Evolutionary conservation across 257 asterid species (phyloP).

Genomic region (Solanum arcanum): DNA sequence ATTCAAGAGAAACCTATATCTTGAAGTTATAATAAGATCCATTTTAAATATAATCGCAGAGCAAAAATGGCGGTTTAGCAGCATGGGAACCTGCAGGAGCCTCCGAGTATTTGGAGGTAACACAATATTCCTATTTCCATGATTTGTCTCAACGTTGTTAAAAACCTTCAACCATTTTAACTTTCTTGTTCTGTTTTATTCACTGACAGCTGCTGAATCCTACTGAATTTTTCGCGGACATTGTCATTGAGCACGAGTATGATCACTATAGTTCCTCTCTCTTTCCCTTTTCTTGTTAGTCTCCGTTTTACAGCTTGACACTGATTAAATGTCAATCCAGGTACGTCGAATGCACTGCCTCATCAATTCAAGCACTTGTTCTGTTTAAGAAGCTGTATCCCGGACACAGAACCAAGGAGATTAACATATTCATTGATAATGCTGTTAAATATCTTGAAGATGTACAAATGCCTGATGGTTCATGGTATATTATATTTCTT

Average conservation of each 20-base stretch:
- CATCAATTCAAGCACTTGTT: conserved; percentile 60
- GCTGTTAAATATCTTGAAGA: conserved; percentile 46
- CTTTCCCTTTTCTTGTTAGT: background rate
- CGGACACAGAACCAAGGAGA: conserved; percentile 50
- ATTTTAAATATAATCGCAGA: conserved; percentile 25
- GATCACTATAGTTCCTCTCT: background rate
- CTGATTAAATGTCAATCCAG: conserved; percentile 10
- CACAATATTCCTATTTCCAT: too few relatives aligned
- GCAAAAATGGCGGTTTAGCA: conserved; percentile 81
- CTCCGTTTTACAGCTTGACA: background rate
- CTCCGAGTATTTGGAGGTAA: conserved; percentile 72
- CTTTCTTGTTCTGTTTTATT: background rate
- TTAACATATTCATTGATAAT: conserved; percentile 20
- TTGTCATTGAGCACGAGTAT: conserved; percentile 71
- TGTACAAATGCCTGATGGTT: conserved; percentile 60
- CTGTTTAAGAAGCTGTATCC: conserved; percentile 49
- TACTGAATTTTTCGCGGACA: conserved; percentile 55
- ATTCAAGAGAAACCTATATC: background rate
- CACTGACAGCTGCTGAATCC: conserved; percentile 54
- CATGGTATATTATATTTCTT: conserved; percentile 34
- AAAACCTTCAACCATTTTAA: background rate
- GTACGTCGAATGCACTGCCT: conserved; percentile 71
- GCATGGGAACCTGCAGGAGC: conserved; percentile 99
- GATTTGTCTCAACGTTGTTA: too few relatives aligned
- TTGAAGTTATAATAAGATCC: background rate